Percentiles rank a stretch among this genome's conserved stretches.
phyloP scores from a whole-genome alignment of 2,329 filamentous ascomycete genomes.

The Xylariales sp. region DNA sequence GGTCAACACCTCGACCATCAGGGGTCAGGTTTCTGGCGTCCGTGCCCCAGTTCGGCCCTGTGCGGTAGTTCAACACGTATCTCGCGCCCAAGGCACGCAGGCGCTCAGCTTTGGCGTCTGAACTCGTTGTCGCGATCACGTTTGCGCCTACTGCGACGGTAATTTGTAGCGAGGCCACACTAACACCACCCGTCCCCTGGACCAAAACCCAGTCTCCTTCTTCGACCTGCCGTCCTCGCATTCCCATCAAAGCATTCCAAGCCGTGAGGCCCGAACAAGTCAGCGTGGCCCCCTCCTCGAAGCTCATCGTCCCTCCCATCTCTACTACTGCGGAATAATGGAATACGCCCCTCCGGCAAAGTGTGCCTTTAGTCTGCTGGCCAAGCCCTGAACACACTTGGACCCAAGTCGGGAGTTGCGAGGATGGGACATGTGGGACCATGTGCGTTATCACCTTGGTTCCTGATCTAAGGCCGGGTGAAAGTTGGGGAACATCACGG shows the following conservation, averaged over 20 bases:
- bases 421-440: too few species aligned
- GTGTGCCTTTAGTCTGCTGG: too few species aligned
- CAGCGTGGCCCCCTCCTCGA: conserved; percentile 29
- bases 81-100: conserved; percentile 53
- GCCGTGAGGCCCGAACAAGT: conserved; percentile 47
- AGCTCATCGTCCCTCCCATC: too few species aligned
- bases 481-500: too few species aligned
- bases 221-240: conserved; percentile 35
- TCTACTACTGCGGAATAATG: too few species aligned
- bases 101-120: conserved; percentile 46
- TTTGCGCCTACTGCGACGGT: conserved; percentile 45
- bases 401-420: too few species aligned
- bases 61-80: conserved; percentile 58
- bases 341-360: too few species aligned
- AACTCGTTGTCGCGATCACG: conserved; percentile 57
- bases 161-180: conserved; percentile 31
- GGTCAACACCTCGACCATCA: conserved; percentile 49
- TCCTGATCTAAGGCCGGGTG: too few species aligned
- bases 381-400: too few species aligned
- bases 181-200: conserved; percentile 37
- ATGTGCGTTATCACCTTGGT: too few species aligned
- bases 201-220: conserved; percentile 29
- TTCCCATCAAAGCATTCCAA: conserved; percentile 47
- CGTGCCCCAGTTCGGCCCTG: conserved; percentile 49
- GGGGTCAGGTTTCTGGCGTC: conserved; percentile 46